These are phyloP conservation scores for Pichia eremophila DNA, from an alignment of 805 yeast genomes.

Conservation along the genomic window DNA sequence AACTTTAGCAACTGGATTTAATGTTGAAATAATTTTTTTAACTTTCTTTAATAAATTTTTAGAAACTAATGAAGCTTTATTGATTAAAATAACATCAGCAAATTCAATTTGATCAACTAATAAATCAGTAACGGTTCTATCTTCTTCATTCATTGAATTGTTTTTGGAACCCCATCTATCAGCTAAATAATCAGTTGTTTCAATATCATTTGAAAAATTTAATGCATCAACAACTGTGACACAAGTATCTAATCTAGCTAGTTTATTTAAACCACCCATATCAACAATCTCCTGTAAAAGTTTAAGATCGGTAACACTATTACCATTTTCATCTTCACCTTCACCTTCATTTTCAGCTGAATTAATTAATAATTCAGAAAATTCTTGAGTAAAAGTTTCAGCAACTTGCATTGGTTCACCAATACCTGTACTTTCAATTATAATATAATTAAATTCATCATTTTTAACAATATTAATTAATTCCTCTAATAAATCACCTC, in stretches of 20 bases:
- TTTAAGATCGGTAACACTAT: constrained; percentile 4
- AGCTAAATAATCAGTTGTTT: constrained; percentile 33
- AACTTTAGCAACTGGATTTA: constrained; percentile 36
- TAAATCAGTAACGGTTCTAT: constrained; percentile 36
- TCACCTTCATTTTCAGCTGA: not conserved
- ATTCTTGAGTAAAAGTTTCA: constrained; percentile 37
- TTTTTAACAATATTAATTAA: constrained; percentile 27
- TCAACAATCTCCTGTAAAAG: constrained; percentile 22
- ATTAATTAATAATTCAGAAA: constrained; percentile 26
- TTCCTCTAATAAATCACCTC: constrained; percentile 39
- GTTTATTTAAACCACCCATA: constrained; percentile 32
- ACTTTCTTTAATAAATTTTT: constrained; percentile 24
- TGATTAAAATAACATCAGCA: constrained; percentile 35
- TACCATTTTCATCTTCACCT: not conserved
- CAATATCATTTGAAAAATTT: constrained; percentile 33
- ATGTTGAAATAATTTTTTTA: constrained; percentile 24
- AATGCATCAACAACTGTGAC: constrained; percentile 38
- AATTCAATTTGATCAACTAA: constrained; percentile 40
- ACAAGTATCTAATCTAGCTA: constrained; percentile 35
- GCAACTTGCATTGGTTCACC: constrained; percentile 45
- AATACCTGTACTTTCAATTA: constrained; percentile 39
- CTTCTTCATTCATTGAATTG: constrained; percentile 32
- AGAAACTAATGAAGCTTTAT: constrained; percentile 27
- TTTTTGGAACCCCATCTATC: constrained; percentile 29
- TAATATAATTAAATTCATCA: constrained; percentile 32